Percentiles rank a stretch among this genome's conserved stretches.
These are phyloP conservation scores for Dillenia turbinata DNA, from an alignment of 164 flowering plant genomes.

Conservation along the genomic window DNA sequence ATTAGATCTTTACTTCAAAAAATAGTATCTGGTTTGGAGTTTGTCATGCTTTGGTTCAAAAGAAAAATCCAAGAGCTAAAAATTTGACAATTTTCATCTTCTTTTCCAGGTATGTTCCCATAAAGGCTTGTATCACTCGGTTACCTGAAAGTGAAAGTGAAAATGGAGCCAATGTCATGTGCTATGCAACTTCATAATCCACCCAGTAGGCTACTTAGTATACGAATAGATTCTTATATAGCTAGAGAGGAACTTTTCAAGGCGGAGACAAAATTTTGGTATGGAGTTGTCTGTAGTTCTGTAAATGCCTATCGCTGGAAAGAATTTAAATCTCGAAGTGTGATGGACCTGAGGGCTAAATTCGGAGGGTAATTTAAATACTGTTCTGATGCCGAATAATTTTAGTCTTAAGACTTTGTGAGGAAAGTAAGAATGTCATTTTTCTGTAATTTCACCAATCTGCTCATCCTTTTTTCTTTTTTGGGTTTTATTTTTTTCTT, in stretches of 20 bases:
- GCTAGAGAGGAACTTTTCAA: conserved; percentile 43
- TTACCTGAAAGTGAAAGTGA: conserved; percentile 35
- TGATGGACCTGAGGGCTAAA: conserved; percentile 60
- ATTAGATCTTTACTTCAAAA: no score
- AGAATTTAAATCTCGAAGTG: conserved; percentile 30
- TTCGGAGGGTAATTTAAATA: conserved; percentile 33
- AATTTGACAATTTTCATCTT: neutral
- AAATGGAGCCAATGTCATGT: conserved; percentile 32
- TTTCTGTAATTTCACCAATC: neutral
- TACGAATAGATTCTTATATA: conserved; percentile 41
- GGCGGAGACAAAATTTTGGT: conserved; percentile 48
- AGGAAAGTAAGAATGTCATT: no score
- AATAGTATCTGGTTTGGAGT: no score
- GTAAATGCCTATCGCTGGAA: conserved; percentile 34
- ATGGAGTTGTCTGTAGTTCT: conserved; percentile 32
- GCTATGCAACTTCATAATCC: conserved; percentile 41
- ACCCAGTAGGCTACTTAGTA: conserved; percentile 48
- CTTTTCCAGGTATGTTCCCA: conserved; percentile 34
- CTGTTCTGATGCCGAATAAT: no score
- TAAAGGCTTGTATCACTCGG: conserved; percentile 43
- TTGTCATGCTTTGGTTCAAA: no score
- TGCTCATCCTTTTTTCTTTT: neutral
- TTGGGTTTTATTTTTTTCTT: conserved; percentile 9
- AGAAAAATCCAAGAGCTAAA: no score
- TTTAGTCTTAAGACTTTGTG: no score